Conservation (phyloP, 768 basidiomycete genomes). For the Omphalotus guepiniiformis region DNA sequence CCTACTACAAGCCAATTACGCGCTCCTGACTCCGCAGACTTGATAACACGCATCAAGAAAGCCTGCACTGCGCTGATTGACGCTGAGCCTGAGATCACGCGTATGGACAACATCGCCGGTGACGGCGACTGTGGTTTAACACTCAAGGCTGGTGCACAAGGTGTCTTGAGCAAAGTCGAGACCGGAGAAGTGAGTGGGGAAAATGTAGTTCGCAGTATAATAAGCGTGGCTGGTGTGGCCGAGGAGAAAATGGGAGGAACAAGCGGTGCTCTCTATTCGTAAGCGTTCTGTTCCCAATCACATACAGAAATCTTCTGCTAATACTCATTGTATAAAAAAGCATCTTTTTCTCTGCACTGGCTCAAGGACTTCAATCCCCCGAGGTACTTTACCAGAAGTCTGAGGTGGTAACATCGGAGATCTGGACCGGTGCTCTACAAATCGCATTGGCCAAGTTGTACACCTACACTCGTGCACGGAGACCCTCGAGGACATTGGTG, state of each 20-base stretch:
- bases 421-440: conserved; percentile 59
- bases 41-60: conserved; percentile 49
- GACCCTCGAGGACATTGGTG: conserved; percentile 88
- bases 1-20: conserved; percentile 8
- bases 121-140: conserved; percentile 71
- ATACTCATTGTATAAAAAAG: conserved; percentile 39
- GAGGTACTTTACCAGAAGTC: conserved; percentile 18
- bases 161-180: conserved; percentile 41
- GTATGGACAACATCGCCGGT: conserved; percentile 87
- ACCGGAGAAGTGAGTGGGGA: conserved; percentile 54
- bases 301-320: background rate
- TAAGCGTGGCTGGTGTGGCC: conserved; percentile 66
- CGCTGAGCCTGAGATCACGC: conserved; percentile 87
- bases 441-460: conserved; percentile 61
- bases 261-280: conserved; percentile 90
- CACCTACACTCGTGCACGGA: conserved; percentile 84
- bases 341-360: conserved; percentile 88
- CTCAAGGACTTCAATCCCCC: conserved; percentile 58
- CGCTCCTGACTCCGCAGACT: conserved; percentile 41
- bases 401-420: conserved; percentile 38
- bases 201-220: conserved; percentile 61
- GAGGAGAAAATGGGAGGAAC: conserved; percentile 91
- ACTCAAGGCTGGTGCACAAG: conserved; percentile 67
- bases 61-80: conserved; percentile 65
- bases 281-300: conserved; percentile 28